phyloP scores from a whole-genome alignment of 1,284 basidiomycete genomes.

The Psilocybe mexicana region DNA sequence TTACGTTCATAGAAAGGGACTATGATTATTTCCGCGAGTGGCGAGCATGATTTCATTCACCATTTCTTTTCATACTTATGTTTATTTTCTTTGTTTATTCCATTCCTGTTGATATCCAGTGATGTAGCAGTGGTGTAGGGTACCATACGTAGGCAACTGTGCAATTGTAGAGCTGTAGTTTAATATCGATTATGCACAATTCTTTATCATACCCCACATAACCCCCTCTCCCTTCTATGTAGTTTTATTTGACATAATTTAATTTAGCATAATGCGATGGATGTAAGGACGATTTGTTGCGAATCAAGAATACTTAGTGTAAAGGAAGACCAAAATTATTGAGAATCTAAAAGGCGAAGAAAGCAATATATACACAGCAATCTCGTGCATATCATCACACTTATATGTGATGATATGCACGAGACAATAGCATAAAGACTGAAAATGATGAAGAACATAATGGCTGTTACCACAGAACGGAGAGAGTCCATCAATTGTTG shows the following conservation, averaged over 20 bases:
- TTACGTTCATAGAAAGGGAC: conserved; percentile 72
- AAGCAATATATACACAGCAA: neutral
- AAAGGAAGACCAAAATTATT: no score
- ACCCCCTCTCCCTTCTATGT: neutral
- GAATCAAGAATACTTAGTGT: no score
- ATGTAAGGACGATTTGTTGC: no score
- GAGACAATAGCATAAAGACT: neutral
- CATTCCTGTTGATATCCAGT: conserved; percentile 4
- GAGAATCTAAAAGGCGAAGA: neutral
- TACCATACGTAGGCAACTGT: neutral
- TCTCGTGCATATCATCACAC: neutral
- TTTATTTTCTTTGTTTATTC: conserved; percentile 9
- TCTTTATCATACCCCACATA: neutral
- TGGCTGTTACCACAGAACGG: no score
- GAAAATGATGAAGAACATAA: neutral
- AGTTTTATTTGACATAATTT: neutral
- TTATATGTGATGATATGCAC: neutral
- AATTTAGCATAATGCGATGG: neutral
- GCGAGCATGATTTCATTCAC: conserved; percentile 45
- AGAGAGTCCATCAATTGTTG: no score
- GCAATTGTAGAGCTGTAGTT: neutral
- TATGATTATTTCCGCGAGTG: conserved; percentile 79
- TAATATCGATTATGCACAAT: neutral
- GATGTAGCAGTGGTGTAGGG: conserved; percentile 1
- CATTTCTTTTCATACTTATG: conserved; percentile 4